Evolutionary conservation across 768 basidiomycete species (phyloP), one percentile per base, ranked within the genome.

Genomic region (Cyathus striatus): DNA sequence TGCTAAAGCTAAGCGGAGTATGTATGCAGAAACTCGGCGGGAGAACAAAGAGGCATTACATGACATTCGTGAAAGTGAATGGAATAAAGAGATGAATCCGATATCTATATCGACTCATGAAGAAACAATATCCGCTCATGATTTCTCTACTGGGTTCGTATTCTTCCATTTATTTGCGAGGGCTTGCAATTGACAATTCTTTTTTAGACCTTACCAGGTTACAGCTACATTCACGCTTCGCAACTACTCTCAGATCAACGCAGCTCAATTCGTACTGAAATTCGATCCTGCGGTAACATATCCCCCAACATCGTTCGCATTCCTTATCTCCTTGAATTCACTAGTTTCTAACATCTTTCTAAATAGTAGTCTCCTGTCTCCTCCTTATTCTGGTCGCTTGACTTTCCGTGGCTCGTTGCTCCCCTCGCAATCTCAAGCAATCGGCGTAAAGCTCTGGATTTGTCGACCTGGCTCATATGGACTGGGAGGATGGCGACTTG

Each of bases 1-100:
- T 35, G 73, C 73, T 9, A 87, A 88, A 61, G 73, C 72, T 18
- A 86, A 82, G 46, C 76, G 91, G 35, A 90, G 79, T 49, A 90
- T 96, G 77, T 97, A 91, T 56, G 90, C 90, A 17, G 91, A 97
- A 67, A 95, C 92, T 4, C 78, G 76, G 47, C 71, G 85, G 38
- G 82, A 92, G 61, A 80, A 79, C 55, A 59, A 61, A 49, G 79
- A 81, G 40, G 64, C 94, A 23, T 54, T 94, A 40, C 69, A 79
- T 39, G 78, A 81, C 6, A 73, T 96, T 32, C 69, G 78, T 25
- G 61, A 68, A 3, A 83, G 83, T 46, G 80, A 85, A 57, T 85
- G 92, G 79, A 90, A 90, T 48, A 54, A 61, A 12, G 89, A 93
- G 61, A 84, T 79, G 70, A 78, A 92, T 54, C 90, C 92, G 5